A percentile compares a stretch with the other conserved stretches of the same genome.
Evolutionary conservation across 2,329 filamentous ascomycete genomes (phyloP).

Genomic region (Neopestalotiopsis clavispora): DNA sequence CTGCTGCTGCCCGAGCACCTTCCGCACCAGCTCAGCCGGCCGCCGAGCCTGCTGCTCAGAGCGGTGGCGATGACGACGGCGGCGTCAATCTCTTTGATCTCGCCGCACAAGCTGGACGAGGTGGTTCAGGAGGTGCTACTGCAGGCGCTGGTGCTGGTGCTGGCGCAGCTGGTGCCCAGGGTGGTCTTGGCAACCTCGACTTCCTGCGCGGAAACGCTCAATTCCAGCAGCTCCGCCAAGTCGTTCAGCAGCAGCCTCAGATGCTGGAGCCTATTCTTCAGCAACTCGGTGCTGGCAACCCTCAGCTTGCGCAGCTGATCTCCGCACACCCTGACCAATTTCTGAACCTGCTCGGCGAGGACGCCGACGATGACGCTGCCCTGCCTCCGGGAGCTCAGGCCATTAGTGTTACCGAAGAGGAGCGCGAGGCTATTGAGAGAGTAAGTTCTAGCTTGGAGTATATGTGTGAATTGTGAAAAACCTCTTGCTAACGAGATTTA

Average conservation of each 20-base stretch:
- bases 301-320: constrained; percentile 90
- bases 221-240: constrained; percentile 95
- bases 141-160: constrained; percentile 55
- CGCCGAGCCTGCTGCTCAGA: constrained; percentile 43
- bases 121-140: constrained; percentile 46
- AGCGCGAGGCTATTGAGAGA: constrained; percentile 95
- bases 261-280: constrained; percentile 99
- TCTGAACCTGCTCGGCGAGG: constrained; percentile 86
- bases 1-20: constrained; percentile 49
- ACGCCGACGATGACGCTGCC: constrained; percentile 80
- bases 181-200: constrained; percentile 79
- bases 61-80: constrained; percentile 64
- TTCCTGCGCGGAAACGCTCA: constrained; percentile 95
- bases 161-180: constrained; percentile 46
- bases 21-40: constrained; percentile 42
- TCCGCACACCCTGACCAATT: constrained; percentile 93
- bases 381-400: constrained; percentile 87
- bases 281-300: constrained; percentile 93
- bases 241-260: constrained; percentile 95
- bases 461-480: constrained; percentile 2
- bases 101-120: constrained; percentile 74
- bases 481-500: constrained; percentile 40
- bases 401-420: constrained; percentile 92
- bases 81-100: constrained; percentile 91
- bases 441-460: constrained; percentile 55